Evolutionary conservation across 73 alveolate genomes (phyloP).

Genomic region (Tetrahymena thermophila): DNA sequence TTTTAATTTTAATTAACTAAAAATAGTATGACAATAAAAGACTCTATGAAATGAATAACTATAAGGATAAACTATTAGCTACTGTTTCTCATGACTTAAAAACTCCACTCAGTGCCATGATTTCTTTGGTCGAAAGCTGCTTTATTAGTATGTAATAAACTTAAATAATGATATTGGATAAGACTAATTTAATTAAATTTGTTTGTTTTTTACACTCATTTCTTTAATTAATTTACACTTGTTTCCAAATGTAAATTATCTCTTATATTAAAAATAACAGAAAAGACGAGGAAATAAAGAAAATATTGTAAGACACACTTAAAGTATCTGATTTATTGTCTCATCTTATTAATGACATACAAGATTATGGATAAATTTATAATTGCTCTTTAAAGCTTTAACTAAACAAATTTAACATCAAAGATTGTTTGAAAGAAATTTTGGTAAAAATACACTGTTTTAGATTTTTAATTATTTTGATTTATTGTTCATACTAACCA

Average conservation of each 20-base stretch:
- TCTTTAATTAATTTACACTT: too few relatives aligned
- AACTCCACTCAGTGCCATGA: background rate
- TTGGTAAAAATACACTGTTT: background rate
- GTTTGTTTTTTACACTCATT: too few relatives aligned
- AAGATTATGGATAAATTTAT: background rate
- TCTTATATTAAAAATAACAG: background rate
- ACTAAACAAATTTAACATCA: background rate
- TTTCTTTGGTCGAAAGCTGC: background rate
- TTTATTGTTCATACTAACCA: background rate
- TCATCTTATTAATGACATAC: background rate
- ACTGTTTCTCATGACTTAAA: conserved; percentile 2
- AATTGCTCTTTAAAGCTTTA: background rate
- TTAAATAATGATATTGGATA: background rate
- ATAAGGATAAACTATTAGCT: background rate
- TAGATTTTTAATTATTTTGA: background rate
- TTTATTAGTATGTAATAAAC: background rate
- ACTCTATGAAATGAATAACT: background rate
- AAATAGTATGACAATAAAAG: background rate
- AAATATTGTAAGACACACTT: background rate
- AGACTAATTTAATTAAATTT: too few relatives aligned
- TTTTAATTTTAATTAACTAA: background rate
- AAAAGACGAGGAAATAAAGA: background rate
- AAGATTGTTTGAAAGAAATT: background rate
- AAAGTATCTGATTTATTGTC: background rate
- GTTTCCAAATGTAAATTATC: too few relatives aligned